These are phyloP conservation scores for Calonectria pseudoturangicola DNA, from an alignment of 2,329 filamentous ascomycete genomes.

Conservation along the genomic window DNA sequence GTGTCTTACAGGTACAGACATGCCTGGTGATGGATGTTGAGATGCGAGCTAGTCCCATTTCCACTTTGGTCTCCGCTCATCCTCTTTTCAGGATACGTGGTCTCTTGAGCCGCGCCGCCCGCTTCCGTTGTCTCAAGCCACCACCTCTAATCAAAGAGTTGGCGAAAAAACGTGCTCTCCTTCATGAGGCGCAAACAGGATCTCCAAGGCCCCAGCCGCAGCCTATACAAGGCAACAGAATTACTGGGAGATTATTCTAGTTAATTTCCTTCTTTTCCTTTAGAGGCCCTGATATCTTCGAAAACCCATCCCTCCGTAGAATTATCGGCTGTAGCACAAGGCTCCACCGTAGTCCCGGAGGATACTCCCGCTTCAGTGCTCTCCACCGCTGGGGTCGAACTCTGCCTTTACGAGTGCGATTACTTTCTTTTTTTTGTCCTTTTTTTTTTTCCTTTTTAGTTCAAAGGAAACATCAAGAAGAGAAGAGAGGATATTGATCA, in stretches of 20 bases:
- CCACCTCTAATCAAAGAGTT: neutral
- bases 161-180: neutral
- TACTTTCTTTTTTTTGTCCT: neutral
- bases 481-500: neutral
- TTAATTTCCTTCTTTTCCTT: neutral
- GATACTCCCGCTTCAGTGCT: neutral
- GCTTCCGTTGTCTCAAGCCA: conserved; percentile 16
- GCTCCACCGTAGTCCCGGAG: neutral
- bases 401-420: neutral
- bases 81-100: conserved; percentile 38
- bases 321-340: neutral
- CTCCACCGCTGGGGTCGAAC: neutral
- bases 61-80: conserved; percentile 31
- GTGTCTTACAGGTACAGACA: conserved; percentile 16
- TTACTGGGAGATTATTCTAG: neutral
- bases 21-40: conserved; percentile 12
- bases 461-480: neutral
- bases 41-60: conserved; percentile 25
- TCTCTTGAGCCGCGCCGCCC: conserved; percentile 29
- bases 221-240: too few relatives aligned
- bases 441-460: neutral
- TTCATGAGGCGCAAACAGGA: neutral
- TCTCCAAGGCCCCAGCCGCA: neutral
- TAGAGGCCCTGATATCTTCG: neutral
- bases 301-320: neutral